Evolutionary conservation across 108 stramenopile species (phyloP), one percentile per base, ranked within the genome.

Genomic region (Epipyxis sp.): DNA sequence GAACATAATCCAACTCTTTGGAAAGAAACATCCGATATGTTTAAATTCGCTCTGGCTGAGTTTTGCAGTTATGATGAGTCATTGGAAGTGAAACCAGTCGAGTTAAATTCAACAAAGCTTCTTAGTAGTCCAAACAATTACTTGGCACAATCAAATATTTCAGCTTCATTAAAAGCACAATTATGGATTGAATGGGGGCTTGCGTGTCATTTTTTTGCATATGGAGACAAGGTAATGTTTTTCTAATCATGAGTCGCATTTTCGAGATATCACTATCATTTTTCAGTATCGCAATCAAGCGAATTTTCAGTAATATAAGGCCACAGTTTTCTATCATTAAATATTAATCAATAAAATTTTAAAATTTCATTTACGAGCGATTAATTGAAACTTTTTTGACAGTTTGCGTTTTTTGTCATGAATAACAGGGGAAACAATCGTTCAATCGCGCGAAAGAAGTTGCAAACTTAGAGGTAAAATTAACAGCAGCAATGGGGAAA

Each of bases 401-500:
- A 20, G 10, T 37, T 37, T 0, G 40, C 0, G 1, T 72, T 20
- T 37, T 20, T 68, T 68, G 27, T 65, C 6, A 27, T 37, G 27
- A 20, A 80, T 76, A 76, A 82, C 77, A 84, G 83, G 84, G 84
- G 1, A 85, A 85, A 78, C 39, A 68, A 27, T 59, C 76, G 30
- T 85, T 85, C 42, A 42, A 58, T 29, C 41, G 69, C 46, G 84
- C 84, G 6, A 80, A 80, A 42, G 79, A 37, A 20, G 80, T 58
- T 3, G 44, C 69, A 1, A 87, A 91, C 13, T 80, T 97, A 42
- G 68, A 78, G 32, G 87, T 91, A 39, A 79, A 88, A 72, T 85
- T 97, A 25, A 94, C 93, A 13, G 95, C 94, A 29, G 91, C 93
- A 0, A 77, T 89, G 54, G 95, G 95, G 13, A 91, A 90, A 85